Base-by-base conservation (phyloP, 352 stramenopile species). In the Pythium aristosporum region DNA sequence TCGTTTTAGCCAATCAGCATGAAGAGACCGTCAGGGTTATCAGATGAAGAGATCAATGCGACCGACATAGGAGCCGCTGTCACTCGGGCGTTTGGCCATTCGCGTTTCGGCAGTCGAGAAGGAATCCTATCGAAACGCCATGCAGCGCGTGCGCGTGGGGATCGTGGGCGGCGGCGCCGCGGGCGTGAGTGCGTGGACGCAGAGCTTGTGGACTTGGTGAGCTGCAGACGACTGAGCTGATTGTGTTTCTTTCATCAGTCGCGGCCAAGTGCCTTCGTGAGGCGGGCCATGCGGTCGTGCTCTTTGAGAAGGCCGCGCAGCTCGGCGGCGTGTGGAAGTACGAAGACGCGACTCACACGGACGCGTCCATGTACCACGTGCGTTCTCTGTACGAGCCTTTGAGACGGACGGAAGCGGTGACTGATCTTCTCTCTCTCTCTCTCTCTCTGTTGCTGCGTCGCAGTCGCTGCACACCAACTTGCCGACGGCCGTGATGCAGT, bases 311-410 rank as follows among this genome's bases (percentile, higher is more conserved):
- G 63, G 61, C 80, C 34, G 71, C 56, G 2, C 59, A 77, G 46
- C 67, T 85, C n/a, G 85, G 85, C 5, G 85, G 85, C 20, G 75
- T 94, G n/a, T 94, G 85, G 85, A 89, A 85, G 37, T 94, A 91
- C 66, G 75, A 88, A 46, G 77, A 81, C 7, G 60, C 60, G 13
- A 75, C 70, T 3, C 52, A 75, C 49, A 70, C 65, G 1, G 70
- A 89, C 47, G 71, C 85, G 58, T 89, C 60, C 61, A 79, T 94
- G 57, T 94, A 94, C 58, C 79, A 92, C 73, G 82, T 88, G 42
- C 5, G 41, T 13, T 13, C n/a, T 49, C 9, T 46, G 13, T 34
- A 34, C 11, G n/a, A 54, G 32, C 9, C 25, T 30, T 30, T 20
- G 10, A 36, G 25, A 30, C 25, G 25, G 25, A 30, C 25, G 25